phyloP scores from a whole-genome alignment of 2,329 filamentous ascomycete genomes.

The Helicocarpus griseus region DNA sequence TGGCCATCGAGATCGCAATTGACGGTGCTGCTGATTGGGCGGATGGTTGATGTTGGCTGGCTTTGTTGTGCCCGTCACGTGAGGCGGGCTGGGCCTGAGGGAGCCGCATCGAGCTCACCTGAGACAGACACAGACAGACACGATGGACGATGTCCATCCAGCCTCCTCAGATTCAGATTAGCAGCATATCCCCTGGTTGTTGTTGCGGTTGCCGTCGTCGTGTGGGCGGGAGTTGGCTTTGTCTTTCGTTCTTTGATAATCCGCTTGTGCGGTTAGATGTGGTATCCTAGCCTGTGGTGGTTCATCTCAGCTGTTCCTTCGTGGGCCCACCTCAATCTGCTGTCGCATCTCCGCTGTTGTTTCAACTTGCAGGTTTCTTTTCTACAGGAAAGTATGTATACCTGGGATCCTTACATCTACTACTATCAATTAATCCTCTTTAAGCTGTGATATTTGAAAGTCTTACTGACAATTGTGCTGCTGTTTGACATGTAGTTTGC shows the following conservation, averaged over 20 bases:
- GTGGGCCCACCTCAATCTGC: neutral
- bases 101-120: neutral
- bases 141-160: no score
- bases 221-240: neutral
- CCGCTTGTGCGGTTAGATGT: neutral
- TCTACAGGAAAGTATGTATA: neutral
- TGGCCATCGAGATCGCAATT: neutral
- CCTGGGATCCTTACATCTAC: neutral
- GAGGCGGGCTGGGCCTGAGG: no score
- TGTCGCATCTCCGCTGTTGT: neutral
- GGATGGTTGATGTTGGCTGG: neutral
- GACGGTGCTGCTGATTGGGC: neutral
- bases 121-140: no score
- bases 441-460: neutral
- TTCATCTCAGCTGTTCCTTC: neutral
- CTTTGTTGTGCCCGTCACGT: neutral
- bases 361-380: neutral
- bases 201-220: no score
- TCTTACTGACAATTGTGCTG: neutral
- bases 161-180: no score
- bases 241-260: neutral
- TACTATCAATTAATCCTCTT: neutral
- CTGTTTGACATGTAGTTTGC: neutral
- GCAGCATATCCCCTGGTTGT: no score
- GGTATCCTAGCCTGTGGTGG: neutral